A percentile compares a stretch with the other conserved stretches of the same genome.
Evolutionary conservation across 148 eudicot genomes (phyloP).

Genomic region (Diospyros kaki): DNA sequence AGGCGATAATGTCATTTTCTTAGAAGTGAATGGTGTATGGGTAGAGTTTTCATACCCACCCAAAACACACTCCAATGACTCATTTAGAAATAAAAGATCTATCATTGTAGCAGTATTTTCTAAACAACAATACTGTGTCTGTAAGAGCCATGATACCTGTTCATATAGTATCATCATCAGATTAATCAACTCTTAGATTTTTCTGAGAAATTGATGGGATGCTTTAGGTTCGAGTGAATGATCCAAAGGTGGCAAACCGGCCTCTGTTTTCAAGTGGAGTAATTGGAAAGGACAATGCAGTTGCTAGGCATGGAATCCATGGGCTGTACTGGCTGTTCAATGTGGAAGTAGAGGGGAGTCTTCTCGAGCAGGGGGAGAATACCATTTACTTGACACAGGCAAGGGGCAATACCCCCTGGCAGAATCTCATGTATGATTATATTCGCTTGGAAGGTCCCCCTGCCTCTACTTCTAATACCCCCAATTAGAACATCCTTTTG

Average conservation of each 20-base stretch:
- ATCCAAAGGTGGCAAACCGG: constrained; percentile 28
- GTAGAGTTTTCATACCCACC: too few relatives aligned
- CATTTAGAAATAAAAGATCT: not conserved
- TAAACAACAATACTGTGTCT: too few relatives aligned
- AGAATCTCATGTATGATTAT: constrained; percentile 53
- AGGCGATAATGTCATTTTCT: too few relatives aligned
- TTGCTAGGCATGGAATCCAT: constrained; percentile 59
- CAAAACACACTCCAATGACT: too few relatives aligned
- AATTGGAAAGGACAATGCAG: constrained; percentile 50
- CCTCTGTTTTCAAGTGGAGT: constrained; percentile 45
- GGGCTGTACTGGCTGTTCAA: constrained; percentile 52
- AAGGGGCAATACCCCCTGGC: constrained; percentile 44
- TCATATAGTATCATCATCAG: too few relatives aligned
- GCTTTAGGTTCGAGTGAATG: constrained; percentile 44
- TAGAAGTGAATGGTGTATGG: too few relatives aligned
- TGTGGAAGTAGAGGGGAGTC: constrained; percentile 32
- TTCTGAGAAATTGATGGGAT: too few relatives aligned
- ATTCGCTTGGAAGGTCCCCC: constrained; percentile 52
- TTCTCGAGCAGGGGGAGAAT: constrained; percentile 41
- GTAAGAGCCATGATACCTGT: too few relatives aligned
- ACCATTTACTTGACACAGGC: constrained; percentile 47
- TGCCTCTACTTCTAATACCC: constrained; percentile 5
- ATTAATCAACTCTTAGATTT: too few relatives aligned
- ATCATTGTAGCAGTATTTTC: not conserved
- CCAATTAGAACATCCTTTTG: not conserved